Evolutionary conservation across 768 basidiomycete genomes (phyloP).

Genomic region (Boletus sp.): DNA sequence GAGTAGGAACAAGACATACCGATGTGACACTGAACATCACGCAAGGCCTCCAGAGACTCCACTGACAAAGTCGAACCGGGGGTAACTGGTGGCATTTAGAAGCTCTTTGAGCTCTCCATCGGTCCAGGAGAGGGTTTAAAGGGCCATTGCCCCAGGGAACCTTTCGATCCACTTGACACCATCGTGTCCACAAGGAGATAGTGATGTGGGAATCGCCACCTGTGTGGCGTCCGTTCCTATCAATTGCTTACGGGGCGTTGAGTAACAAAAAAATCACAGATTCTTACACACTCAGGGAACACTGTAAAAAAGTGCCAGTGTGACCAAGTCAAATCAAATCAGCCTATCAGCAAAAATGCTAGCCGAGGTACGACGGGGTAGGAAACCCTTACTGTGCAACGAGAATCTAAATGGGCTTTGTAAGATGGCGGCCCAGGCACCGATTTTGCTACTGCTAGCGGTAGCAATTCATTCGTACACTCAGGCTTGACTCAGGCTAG

Average conservation of each 20-base stretch:
- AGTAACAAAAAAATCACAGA: background rate
- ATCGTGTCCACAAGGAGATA: background rate
- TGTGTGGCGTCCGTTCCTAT: background rate
- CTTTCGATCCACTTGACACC: background rate
- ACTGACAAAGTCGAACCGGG: background rate
- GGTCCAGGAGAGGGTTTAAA: background rate
- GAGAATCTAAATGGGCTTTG: too few species aligned
- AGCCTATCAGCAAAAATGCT: too few species aligned
- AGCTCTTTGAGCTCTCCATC: background rate
- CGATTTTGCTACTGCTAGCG: too few species aligned
- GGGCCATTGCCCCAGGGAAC: background rate
- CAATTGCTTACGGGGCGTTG: background rate
- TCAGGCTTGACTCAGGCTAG: too few species aligned
- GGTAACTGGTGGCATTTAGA: slow-evolving; percentile 2
- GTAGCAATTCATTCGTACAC: too few species aligned
- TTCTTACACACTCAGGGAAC: background rate
- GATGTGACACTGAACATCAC: slow-evolving; percentile 6
- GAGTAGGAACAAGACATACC: background rate
- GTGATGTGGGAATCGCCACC: background rate
- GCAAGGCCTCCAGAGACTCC: slow-evolving; percentile 4
- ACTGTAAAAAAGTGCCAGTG: background rate
- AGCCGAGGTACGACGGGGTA: too few species aligned
- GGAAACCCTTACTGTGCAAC: too few species aligned
- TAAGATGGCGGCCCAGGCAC: too few species aligned
- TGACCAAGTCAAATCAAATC: background rate